These are phyloP conservation scores for Candida silvicultrix DNA, from an alignment of 805 yeast genomes.

Conservation along the genomic window DNA sequence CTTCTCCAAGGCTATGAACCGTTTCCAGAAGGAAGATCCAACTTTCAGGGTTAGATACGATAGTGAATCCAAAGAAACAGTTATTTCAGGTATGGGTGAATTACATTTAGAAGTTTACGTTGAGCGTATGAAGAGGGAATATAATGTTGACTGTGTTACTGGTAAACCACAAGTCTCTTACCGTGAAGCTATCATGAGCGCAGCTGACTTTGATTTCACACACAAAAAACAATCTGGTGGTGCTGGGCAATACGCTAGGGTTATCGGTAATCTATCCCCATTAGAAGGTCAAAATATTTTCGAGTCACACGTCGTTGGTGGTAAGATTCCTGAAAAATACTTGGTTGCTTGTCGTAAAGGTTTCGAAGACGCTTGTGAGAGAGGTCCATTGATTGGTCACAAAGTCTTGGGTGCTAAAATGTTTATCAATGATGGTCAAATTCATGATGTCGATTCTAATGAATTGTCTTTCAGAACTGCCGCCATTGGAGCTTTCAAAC, in stretches of 20 bases:
- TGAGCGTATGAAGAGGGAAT: constrained; percentile 97
- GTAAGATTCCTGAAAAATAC: constrained; percentile 93
- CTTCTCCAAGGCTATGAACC: constrained; percentile 93
- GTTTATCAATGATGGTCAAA: constrained; percentile 95
- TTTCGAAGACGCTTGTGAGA: constrained; percentile 88
- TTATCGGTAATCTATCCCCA: constrained; percentile 74
- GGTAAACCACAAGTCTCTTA: constrained; percentile 98
- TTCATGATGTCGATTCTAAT: constrained; percentile 94
- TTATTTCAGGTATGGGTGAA: constrained; percentile 98
- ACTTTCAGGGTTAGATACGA: constrained; percentile 93
- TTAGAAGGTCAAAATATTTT: constrained; percentile 66
- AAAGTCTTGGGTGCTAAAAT: constrained; percentile 87
- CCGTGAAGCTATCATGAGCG: constrained; percentile 79
- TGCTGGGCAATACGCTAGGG: constrained; percentile 98
- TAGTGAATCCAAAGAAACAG: constrained; percentile 86
- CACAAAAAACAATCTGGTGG: constrained; percentile 99
- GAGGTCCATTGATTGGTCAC: constrained; percentile 96
- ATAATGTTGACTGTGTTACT: constrained; percentile 89
- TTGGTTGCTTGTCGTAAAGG: constrained; percentile 92
- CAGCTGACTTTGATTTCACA: constrained; percentile 81
- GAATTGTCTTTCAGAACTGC: constrained; percentile 95
- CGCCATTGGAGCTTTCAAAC: constrained; percentile 84
- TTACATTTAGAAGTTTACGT: constrained; percentile 95
- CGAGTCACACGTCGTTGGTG: constrained; percentile 89
- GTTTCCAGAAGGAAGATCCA: constrained; percentile 99